Evolutionary conservation across 1,139 yeast species (phyloP).

Genomic region (Candida gigantensis): DNA sequence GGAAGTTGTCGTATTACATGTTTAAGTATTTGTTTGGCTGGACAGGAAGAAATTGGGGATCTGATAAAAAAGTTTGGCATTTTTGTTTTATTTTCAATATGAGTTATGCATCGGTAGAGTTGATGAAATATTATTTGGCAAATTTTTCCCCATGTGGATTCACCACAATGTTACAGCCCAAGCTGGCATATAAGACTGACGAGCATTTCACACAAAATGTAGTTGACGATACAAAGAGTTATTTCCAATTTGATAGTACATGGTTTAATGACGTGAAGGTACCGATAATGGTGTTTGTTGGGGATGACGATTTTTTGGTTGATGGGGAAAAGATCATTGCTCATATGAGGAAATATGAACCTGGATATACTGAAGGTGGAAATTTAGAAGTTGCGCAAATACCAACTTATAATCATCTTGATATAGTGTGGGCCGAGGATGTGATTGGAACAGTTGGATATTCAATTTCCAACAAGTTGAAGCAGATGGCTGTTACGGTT

Average conservation of each 20-base stretch:
- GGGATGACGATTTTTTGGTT: slow-evolving; percentile 66
- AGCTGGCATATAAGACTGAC: slow-evolving; percentile 32
- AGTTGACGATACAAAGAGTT: slow-evolving; percentile 46
- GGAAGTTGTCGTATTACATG: slow-evolving; percentile 70
- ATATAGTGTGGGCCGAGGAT: slow-evolving; percentile 60
- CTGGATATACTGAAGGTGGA: slow-evolving; percentile 36
- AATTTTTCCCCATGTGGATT: slow-evolving; percentile 46
- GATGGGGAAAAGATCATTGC: slow-evolving; percentile 57
- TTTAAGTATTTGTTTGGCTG: slow-evolving; percentile 85
- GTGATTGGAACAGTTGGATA: slow-evolving; percentile 35
- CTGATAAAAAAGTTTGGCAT: slow-evolving; percentile 58
- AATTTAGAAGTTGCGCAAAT: slow-evolving; percentile 42
- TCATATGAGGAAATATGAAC: slow-evolving; percentile 55
- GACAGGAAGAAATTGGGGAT: slow-evolving; percentile 74
- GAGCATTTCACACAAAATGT: slow-evolving; percentile 21
- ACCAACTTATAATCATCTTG: slow-evolving; percentile 54
- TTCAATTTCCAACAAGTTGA: slow-evolving; percentile 15
- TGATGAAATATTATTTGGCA: slow-evolving; percentile 89
- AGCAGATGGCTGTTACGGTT: slow-evolving; percentile 1
- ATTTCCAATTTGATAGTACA: slow-evolving; percentile 46
- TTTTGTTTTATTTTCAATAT: slow-evolving; percentile 87
- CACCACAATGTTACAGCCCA: slow-evolving; percentile 38
- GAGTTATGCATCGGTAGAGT: slow-evolving; percentile 70
- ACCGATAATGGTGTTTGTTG: slow-evolving; percentile 62
- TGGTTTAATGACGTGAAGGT: slow-evolving; percentile 60